Conservation (phyloP, 352 stramenopile genomes). For the Phytopythium chamaehyphon region DNA sequence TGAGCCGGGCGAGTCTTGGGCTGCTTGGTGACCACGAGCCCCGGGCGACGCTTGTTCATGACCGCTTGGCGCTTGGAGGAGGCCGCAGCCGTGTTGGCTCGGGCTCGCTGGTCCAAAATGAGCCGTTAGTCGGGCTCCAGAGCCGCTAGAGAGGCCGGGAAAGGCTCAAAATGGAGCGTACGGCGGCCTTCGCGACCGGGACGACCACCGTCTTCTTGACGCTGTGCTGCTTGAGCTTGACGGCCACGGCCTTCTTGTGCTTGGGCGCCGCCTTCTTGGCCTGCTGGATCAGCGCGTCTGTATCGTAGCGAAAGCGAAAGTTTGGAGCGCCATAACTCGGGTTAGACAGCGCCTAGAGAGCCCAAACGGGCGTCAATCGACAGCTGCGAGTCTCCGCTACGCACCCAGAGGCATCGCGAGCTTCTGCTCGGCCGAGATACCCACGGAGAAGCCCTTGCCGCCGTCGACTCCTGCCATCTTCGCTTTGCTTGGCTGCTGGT, state of each 20-base stretch:
- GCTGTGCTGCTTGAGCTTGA: constrained; percentile 48
- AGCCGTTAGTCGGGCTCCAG: neutral
- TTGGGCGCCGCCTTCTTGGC: constrained; percentile 16
- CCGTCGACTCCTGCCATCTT: constrained; percentile 1
- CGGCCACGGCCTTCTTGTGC: constrained; percentile 12
- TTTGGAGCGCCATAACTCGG: neutral
- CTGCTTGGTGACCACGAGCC: constrained; percentile 33
- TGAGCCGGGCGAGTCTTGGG: constrained; percentile 27
- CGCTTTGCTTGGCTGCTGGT: neutral
- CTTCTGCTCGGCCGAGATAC: constrained; percentile 54
- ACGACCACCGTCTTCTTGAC: constrained; percentile 77
- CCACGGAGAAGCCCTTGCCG: constrained; percentile 30
- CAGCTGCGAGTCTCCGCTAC: neutral
- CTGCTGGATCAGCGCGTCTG: constrained; percentile 45
- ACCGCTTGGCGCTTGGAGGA: constrained; percentile 62
- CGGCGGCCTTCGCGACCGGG: constrained; percentile 53
- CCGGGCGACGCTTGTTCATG: constrained; percentile 66
- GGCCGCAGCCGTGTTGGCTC: constrained; percentile 36
- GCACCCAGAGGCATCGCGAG: constrained; percentile 47
- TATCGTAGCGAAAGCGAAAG: no score
- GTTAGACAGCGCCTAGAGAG: constrained; percentile 1
- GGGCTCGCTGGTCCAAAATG: constrained; percentile 19
- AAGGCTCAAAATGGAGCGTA: constrained; percentile 17
- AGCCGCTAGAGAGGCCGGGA: neutral
- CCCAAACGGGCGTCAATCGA: neutral